Conservation (phyloP, 2,329 filamentous ascomycete genomes). For the Cladophialophora psammophila region DNA sequence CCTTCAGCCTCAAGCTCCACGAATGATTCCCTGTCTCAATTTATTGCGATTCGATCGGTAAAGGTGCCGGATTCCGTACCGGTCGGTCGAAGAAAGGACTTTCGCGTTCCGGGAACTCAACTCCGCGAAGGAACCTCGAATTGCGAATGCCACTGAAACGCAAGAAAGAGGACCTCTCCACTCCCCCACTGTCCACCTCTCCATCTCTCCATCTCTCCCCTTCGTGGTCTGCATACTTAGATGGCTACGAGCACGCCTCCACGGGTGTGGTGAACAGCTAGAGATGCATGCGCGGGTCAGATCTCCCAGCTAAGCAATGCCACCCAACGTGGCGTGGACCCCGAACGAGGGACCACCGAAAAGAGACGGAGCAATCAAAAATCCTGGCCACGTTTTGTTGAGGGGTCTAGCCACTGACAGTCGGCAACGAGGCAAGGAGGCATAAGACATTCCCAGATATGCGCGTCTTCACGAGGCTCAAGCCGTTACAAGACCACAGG, state of each 20-base stretch:
- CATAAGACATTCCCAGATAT: constrained; percentile 6
- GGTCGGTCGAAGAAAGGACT: neutral
- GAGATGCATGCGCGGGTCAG: neutral
- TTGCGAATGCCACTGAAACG: neutral
- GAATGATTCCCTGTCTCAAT: neutral
- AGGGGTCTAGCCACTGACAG: neutral
- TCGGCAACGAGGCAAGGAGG: constrained; percentile 12
- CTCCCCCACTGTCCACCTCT: too few species aligned
- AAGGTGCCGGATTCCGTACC: neutral
- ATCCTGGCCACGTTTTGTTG: neutral
- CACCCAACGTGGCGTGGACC: neutral
- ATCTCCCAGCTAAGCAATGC: neutral
- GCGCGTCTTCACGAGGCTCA: neutral
- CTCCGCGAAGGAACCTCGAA: neutral
- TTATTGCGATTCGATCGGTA: neutral
- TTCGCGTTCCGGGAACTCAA: neutral
- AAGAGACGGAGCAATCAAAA: neutral
- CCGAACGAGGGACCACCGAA: neutral
- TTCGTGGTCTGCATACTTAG: neutral
- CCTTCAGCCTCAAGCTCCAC: constrained; percentile 14
- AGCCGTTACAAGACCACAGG: neutral
- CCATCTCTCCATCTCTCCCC: neutral
- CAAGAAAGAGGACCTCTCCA: neutral
- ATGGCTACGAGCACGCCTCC: neutral
- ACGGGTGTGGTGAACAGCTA: neutral